phyloP scores from a whole-genome alignment of 768 basidiomycete genomes.

The Trametes punicea region DNA sequence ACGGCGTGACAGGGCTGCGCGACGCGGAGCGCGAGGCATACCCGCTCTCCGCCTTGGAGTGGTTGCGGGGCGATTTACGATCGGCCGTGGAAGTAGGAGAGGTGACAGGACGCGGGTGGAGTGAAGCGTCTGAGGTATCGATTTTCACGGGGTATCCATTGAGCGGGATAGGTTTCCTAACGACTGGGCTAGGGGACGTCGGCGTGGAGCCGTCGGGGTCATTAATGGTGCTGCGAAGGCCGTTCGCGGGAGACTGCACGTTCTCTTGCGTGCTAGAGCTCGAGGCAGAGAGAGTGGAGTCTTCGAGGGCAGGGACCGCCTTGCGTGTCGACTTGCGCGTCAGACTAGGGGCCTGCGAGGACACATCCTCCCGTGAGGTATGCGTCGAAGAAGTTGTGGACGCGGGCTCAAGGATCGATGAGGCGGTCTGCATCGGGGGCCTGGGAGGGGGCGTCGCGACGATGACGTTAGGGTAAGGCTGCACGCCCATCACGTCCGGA shows the following conservation, averaged over 20 bases:
- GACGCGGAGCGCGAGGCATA: slow-evolving; percentile 15
- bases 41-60: slow-evolving; percentile 19
- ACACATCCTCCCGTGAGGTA: slow-evolving; percentile 11
- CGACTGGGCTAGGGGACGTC: neutral
- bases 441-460: slow-evolving; percentile 29
- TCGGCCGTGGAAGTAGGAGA: slow-evolving; percentile 3
- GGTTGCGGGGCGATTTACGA: slow-evolving; percentile 5
- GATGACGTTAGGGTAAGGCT: slow-evolving; percentile 31
- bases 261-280: slow-evolving; percentile 4
- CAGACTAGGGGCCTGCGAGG: slow-evolving; percentile 15
- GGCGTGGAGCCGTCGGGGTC: neutral
- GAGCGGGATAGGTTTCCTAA: slow-evolving; percentile 2
- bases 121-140: slow-evolving; percentile 10
- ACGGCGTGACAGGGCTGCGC: slow-evolving; percentile 14
- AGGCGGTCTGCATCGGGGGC: slow-evolving; percentile 4
- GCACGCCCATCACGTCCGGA: neutral
- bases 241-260: slow-evolving; percentile 1
- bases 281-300: slow-evolving; percentile 2
- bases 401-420: slow-evolving; percentile 8
- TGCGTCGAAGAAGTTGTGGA: slow-evolving; percentile 15
- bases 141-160: slow-evolving; percentile 17
- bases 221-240: neutral
- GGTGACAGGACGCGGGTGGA: neutral
- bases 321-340: slow-evolving; percentile 26
- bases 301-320: slow-evolving; percentile 23